Evolutionary conservation across 2,329 filamentous ascomycete genomes (phyloP).

Genomic region (Teratosphaeria pseudoeucalypti): DNA sequence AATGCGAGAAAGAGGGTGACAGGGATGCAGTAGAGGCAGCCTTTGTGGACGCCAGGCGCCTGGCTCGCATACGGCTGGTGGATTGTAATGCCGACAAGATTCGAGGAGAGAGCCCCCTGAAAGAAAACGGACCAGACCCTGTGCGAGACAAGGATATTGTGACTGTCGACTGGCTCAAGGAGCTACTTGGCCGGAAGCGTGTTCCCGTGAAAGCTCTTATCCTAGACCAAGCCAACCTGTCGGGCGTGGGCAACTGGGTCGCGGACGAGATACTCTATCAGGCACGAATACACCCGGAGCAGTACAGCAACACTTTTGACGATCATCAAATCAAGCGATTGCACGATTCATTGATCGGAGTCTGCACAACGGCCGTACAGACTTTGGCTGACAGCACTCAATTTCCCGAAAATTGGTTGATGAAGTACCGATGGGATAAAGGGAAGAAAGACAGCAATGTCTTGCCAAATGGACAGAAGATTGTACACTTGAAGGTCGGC

Average conservation of each 20-base stretch:
- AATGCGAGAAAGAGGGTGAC: constrained; percentile 32
- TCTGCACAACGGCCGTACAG: constrained; percentile 71
- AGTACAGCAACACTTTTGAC: constrained; percentile 75
- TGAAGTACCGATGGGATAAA: constrained; percentile 60
- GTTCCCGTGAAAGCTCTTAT: constrained; percentile 84
- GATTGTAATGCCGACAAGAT: constrained; percentile 70
- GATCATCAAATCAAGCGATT: constrained; percentile 61
- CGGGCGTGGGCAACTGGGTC: constrained; percentile 95
- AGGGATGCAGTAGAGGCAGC: constrained; percentile 52
- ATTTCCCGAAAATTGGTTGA: constrained; percentile 71
- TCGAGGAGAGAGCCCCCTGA: constrained; percentile 63
- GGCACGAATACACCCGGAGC: constrained; percentile 79
- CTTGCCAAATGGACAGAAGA: constrained; percentile 74
- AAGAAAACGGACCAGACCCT: constrained; percentile 89
- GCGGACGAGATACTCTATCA: constrained; percentile 91
- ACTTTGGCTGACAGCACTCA: constrained; percentile 69
- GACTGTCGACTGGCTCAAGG: constrained; percentile 63
- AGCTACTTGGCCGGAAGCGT: constrained; percentile 61
- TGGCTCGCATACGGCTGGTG: constrained; percentile 71
- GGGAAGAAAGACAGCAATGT: constrained; percentile 62
- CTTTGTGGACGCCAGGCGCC: constrained; percentile 72
- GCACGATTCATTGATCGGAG: constrained; percentile 61
- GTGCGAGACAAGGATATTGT: constrained; percentile 70
- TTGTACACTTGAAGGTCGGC: constrained; percentile 79
- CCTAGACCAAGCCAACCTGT: constrained; percentile 78